Conservation (phyloP, 306 rosid species). For the Senna tora region DNA sequence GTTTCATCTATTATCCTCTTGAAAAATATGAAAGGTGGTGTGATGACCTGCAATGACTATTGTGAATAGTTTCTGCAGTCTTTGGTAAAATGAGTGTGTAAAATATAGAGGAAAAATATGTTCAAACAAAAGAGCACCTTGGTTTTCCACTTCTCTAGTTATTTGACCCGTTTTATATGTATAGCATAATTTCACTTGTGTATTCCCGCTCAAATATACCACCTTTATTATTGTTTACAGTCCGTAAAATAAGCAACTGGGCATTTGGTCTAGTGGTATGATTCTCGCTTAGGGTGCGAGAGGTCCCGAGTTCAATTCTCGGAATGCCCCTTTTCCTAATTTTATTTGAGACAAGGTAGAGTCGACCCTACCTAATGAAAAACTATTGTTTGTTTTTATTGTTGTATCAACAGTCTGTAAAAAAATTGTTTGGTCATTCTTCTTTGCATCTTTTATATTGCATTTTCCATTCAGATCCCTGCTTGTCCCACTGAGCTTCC, state of each 20-base stretch:
- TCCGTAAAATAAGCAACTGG: too few relatives aligned
- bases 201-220: slow-evolving; percentile 9
- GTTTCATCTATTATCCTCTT: not conserved
- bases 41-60: not conserved
- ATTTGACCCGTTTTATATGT: slow-evolving; percentile 17
- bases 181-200: not conserved
- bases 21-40: too few relatives aligned
- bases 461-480: not conserved
- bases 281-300: too few relatives aligned
- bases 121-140: not conserved
- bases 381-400: too few relatives aligned
- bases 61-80: not conserved
- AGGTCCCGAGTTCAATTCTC: too few relatives aligned
- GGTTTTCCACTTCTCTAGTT: not conserved
- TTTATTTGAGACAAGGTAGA: too few relatives aligned
- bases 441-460: not conserved
- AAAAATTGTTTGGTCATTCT: slow-evolving; percentile 6
- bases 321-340: too few relatives aligned
- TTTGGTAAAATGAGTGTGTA: not conserved
- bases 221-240: not conserved
- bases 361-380: too few relatives aligned
- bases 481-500: not conserved
- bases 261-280: too few relatives aligned
- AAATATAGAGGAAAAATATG: not conserved
- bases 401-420: too few relatives aligned